phyloP scores from a whole-genome alignment of 768 basidiomycete species.

The Russula olivacea region DNA sequence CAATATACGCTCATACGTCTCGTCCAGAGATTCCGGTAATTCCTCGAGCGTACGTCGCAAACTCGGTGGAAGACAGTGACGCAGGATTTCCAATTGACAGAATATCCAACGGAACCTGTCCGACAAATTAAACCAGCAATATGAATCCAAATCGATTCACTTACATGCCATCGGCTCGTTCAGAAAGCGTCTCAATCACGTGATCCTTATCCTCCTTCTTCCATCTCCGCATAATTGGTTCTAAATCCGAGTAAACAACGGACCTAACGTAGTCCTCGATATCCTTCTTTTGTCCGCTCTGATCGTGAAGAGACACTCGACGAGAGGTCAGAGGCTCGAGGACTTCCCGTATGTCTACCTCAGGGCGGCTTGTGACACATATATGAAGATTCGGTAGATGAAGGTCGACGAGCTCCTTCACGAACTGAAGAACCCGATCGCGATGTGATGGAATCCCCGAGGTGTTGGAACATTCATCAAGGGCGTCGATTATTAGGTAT shows the following conservation, averaged over 20 bases:
- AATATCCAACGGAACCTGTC: not conserved
- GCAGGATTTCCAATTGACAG: not conserved
- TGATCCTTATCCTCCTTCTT: not conserved
- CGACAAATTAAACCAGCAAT: not conserved
- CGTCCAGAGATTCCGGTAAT: not conserved
- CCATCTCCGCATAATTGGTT: not conserved
- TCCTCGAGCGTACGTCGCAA: not conserved
- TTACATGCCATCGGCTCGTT: not conserved
- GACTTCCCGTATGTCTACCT: slow-evolving; percentile 1
- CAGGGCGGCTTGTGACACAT: not conserved
- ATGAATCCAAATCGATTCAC: not conserved
- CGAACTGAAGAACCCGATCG: not conserved
- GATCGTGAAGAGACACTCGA: not conserved
- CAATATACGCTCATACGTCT: not conserved
- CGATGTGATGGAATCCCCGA: not conserved
- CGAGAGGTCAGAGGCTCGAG: not conserved
- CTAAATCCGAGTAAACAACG: not conserved
- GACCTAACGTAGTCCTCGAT: not conserved
- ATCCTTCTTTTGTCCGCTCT: slow-evolving; percentile 1
- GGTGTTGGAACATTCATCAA: not conserved
- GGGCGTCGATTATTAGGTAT: not conserved
- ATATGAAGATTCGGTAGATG: not conserved
- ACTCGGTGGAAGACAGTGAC: not conserved
- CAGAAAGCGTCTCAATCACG: not conserved
- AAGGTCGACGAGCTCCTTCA: not conserved